phyloP scores from a whole-genome alignment of 148 eudicot species.

The Spergularia marina region DNA sequence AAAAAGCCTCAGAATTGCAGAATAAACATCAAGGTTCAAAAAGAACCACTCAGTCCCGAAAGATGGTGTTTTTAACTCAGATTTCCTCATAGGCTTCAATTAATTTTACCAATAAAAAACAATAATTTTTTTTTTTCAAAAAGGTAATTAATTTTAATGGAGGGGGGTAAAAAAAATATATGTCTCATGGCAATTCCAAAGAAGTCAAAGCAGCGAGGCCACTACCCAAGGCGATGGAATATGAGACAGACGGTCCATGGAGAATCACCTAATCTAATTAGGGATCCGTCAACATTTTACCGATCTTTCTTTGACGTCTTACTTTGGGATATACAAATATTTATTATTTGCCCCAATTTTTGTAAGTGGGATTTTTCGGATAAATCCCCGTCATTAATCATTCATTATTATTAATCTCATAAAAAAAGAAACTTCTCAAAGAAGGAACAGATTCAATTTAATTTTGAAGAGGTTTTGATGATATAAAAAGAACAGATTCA shows the following conservation, averaged over 20 bases:
- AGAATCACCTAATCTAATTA: background rate
- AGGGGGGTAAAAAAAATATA: constrained; percentile 9
- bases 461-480: background rate
- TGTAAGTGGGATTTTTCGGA: constrained; percentile 40
- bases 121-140: too few relatives aligned
- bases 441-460: background rate
- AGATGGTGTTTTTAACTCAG: constrained; percentile 33
- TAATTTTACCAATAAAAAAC: background rate
- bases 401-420: background rate
- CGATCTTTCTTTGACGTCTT: constrained; percentile 35
- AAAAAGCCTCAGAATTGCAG: constrained; percentile 41
- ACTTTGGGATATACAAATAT: constrained; percentile 40
- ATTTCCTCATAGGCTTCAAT: constrained; percentile 21
- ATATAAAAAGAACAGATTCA: constrained; percentile 17
- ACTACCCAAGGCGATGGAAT: constrained; percentile 49
- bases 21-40: constrained; percentile 22
- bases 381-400: constrained; percentile 34
- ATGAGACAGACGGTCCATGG: constrained; percentile 31
- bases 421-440: too few relatives aligned
- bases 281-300: constrained; percentile 18
- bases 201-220: constrained; percentile 40
- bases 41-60: constrained; percentile 34
- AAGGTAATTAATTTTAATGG: background rate
- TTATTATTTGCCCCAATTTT: constrained; percentile 30
- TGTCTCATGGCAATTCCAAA: constrained; percentile 46